Evolutionary conservation across 371 early-diverging fungal species (phyloP), one percentile per base, ranked within the genome.

Genomic region (Lichtheimia ramosa): DNA sequence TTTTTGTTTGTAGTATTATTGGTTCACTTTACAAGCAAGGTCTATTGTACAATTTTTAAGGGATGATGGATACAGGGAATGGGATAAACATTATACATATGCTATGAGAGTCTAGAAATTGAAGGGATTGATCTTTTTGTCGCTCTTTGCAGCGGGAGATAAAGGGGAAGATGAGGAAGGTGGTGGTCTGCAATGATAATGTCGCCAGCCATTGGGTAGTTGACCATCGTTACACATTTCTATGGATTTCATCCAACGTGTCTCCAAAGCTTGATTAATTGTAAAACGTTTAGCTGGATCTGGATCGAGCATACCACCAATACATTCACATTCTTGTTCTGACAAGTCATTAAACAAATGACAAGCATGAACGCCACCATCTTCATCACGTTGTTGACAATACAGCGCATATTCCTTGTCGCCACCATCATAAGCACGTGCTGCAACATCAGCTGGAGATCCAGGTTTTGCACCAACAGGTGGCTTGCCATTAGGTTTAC

Each of bases 261-360:
- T 70, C 10, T 71, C 77, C 13, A 84, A 59, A 5, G 71, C 74
- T 48, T 76, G 73, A 27, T 66, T 60, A 10, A 72, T 71, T n/a
- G 74, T 77, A 74, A 73, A 79, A 21, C 84, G 75, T 10, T 71
- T 73, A 7, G 65, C 48, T 3, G 81, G 74, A 34, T 81, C 64
- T 5, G 78, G 79, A 58, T 84, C 82, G 27, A 84, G n/a, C 72
- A 84, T 79, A 10, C 70, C 73, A 23, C 64, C 73, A 43, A 79
- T 50, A 24, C 77, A 75, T 10, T 65, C 73, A 5, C 63, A 59
- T 54, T 69, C 71, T 12, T 62, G 60, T 34, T 66, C 64, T 23
- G 51, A 54, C 2, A 59, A n/a, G 6, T 51, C 59, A 25, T 54
- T 25, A 21, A 40, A 54, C 4, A 25, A 18, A 5, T 54, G 34